Base-by-base conservation (phyloP, 2,329 filamentous ascomycete genomes). In the Aureobasidium sp. region DNA sequence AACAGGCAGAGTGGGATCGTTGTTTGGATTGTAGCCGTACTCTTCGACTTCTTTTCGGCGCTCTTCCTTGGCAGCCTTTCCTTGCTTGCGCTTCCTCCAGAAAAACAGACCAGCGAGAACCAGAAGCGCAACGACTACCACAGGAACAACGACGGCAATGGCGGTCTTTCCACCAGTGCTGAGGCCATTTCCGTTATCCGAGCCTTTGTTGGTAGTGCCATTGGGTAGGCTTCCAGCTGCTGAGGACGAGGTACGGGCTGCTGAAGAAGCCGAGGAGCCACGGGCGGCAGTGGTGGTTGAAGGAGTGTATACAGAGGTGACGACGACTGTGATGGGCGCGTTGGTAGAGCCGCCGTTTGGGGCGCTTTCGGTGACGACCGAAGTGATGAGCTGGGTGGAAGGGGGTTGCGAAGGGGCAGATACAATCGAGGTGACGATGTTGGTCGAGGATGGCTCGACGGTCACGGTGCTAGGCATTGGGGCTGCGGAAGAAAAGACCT, bases 21-120 rank as follows among this genome's bases (percentile, higher is more conserved):
- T 87, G 74, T 97, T 97, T n/a, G 94, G 94, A 73, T 97, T 97
- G 79, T 92, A 97, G 33, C 89, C 87, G 72, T 97, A 97, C 71
- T 97, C 94, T 73, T 97, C 93, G 11, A 96, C 91, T 74, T 99
- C 94, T 77, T 96, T 96, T 64, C 92, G 84, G 54, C 94, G 84
- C 68, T 92, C 85, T 71, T 96, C 94, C 70, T 94, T 90, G 15
- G 87, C 88, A 64, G 85, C 84, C 78, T 90, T 94, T 65, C 86
- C 85, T 68, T 89, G 86, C 77, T 95, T 95, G 64, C 91, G 87
- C 77, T 85, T 91, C 71, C 89, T 85, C 90, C 91, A 99, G 69
- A 93, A 84, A 73, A 89, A 91, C 29, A 96, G 79, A 7, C 85
- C 88, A 3, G 83, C 84, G 9, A 93, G 74, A 2, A 93, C 84